These are phyloP conservation scores for Vanderwaltozyma verrucispora DNA, from an alignment of 805 yeast species.

Conservation along the genomic window DNA sequence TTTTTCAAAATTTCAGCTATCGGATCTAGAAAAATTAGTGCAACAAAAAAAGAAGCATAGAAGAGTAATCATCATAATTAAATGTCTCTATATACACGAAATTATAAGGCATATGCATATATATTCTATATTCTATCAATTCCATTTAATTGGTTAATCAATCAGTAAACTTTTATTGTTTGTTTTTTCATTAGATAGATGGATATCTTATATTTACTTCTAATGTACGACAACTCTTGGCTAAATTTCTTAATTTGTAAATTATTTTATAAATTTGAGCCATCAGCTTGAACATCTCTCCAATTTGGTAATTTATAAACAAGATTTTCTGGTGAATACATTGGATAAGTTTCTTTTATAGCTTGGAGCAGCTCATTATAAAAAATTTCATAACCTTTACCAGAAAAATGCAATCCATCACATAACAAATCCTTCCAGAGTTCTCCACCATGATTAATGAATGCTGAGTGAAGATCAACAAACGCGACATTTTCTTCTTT, in stretches of 20 bases:
- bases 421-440: constrained; percentile 33
- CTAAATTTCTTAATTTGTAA: neutral
- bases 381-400: constrained; percentile 41
- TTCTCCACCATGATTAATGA: constrained; percentile 30
- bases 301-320: constrained; percentile 32
- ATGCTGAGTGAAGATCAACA: constrained; percentile 42
- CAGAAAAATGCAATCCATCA: constrained; percentile 55
- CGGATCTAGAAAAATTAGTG: too few relatives aligned
- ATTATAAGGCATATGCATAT: too few relatives aligned
- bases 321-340: constrained; percentile 35
- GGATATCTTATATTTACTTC: too few relatives aligned
- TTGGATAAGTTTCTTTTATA: constrained; percentile 39
- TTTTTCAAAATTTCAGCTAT: too few relatives aligned
- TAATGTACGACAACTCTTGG: too few relatives aligned
- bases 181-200: too few relatives aligned
- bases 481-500: constrained; percentile 38
- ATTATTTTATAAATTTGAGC: constrained; percentile 10
- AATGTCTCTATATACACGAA: too few relatives aligned
- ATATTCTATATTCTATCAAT: too few relatives aligned
- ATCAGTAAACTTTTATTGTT: too few relatives aligned
- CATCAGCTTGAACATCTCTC: constrained; percentile 27
- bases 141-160: too few relatives aligned
- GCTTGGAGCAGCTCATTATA: constrained; percentile 34
- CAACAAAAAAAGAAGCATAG: too few relatives aligned
- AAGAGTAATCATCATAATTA: too few relatives aligned